Evolutionary conservation across 768 basidiomycete genomes (phyloP), one percentile per base, ranked within the genome.

Genomic region (Daedalea quercina): DNA sequence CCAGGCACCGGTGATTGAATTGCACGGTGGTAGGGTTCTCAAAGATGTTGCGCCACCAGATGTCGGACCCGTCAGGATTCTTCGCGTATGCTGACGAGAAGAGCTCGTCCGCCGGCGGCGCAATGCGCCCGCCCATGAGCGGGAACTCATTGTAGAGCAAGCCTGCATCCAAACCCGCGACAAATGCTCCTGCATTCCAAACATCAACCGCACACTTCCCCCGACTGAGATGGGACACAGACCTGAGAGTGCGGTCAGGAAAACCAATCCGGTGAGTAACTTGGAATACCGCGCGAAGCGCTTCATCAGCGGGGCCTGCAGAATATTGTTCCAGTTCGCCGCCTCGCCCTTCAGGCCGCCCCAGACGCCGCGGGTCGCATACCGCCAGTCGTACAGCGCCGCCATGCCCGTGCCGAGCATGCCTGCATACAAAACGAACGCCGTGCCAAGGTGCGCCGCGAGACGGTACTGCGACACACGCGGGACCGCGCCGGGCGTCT

Each of bases 121-220:
- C 78, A 15, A 97, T 67, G 15, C 83, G 78, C 7, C 88, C 94
- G 34, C 92, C 95, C 95, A 99, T 99, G 3, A 87, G 70, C 0
- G 96, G 96, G 72, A 96, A 99, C 64, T 98, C 95, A 65, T 99
- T 99, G 71, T 98, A 98, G n/a, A 94, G 67, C 50, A 99, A 70
- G 13, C 96, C 96, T 1, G 96, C 96, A 66, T 99, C 96, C 41
- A 99, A 76, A 13, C 96, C 96, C 34, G 96, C 96, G 25, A 99
- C 96, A 61, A 99, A 98, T 3, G 96, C 96, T 48, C 96, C 95
- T 95, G 64, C 22, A 40, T 17, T 4, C 15, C 6, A 15, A 17
- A 44, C 12, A n/a, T 1, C 26, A 3, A 45, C 44, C 26, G 4
- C 15, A 9, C 9, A 9, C 17, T 44, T 45, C 23, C 19, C 19